Evolutionary conservation across 179 eudicot species (phyloP), one percentile per base, ranked within the genome.

Genomic region (Silene vulgaris): DNA sequence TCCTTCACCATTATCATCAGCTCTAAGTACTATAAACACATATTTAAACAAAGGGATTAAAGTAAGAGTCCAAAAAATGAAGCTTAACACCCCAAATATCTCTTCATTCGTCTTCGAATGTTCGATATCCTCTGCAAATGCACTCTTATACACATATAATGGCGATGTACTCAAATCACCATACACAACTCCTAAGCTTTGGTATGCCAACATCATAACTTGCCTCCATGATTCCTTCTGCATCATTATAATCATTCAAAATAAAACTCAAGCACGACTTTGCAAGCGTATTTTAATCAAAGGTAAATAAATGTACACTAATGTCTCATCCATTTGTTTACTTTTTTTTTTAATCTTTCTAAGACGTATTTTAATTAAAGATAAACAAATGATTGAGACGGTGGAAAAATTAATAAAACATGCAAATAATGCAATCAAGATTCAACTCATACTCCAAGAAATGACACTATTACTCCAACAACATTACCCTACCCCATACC

Each of bases 1-100:
- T 3, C 98, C 98, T 89, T 91, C 98, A 60, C 98, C 98, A 87
- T 91, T 90, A 66, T 94, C 98, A 81, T 94, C 98, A 29, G 98
- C 98, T 86, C 81, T 89, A 26, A 93, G 88, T 66, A 93, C 98
- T 65, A 93, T 89, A 69, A 93, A 87, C 69, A 93, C 93, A 76
- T 93, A 94, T 69, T 90, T 91, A 6, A 91, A 84, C 17, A 90
- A 82, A 74, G 97, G 93, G 1, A 91, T 77, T n/a, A 93, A 71
- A 5, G 93, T 91, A 0, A 93, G 79, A 0, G 95, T 91, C 95
- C 97, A 91, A 45, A 93, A 91, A 0, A 91, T 85, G 65, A 92
- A 88, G 23, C 96, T 90, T 30, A 92, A 74, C 35, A 88, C 97
- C 71, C 97, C 97, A 77, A 63, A 92, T 63, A 92, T 90, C 81